Evolutionary conservation across 164 flowering plant genomes (phyloP).

Genomic region (Vitis cinerea): DNA sequence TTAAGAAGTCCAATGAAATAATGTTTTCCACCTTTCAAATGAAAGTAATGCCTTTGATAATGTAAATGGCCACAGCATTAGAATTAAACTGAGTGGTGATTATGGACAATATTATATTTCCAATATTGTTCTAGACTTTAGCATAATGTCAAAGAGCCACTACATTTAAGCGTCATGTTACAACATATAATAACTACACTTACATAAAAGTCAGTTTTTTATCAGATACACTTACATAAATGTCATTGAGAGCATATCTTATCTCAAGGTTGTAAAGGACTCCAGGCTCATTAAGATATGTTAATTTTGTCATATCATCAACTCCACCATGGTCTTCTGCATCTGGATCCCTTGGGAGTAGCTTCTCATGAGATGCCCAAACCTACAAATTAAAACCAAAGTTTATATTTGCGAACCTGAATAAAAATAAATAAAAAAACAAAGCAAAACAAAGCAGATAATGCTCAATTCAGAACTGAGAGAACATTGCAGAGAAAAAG

Average conservation of each 20-base stretch:
- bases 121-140: too few species aligned
- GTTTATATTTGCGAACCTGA: not conserved
- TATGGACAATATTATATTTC: too few species aligned
- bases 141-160: too few species aligned
- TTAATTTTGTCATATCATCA: conserved; percentile 96
- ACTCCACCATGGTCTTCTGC: conserved; percentile 90
- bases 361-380: conserved; percentile 47
- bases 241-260: conserved; percentile 91
- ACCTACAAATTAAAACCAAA: conserved; percentile 34
- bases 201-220: too few species aligned
- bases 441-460: not conserved
- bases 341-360: conserved; percentile 79
- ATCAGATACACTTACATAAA: conserved; percentile 63
- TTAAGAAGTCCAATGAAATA: not conserved
- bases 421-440: not conserved
- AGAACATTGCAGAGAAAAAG: too few species aligned
- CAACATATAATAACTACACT: too few species aligned
- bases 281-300: conserved; percentile 96
- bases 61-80: too few species aligned
- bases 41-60: too few species aligned
- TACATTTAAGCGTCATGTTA: too few species aligned
- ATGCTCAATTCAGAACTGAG: too few species aligned
- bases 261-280: conserved; percentile 85
- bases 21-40: too few species aligned
- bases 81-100: too few species aligned